Base-by-base conservation (phyloP, 2,329 filamentous ascomycete genomes). In the Sarocladium strictum region DNA sequence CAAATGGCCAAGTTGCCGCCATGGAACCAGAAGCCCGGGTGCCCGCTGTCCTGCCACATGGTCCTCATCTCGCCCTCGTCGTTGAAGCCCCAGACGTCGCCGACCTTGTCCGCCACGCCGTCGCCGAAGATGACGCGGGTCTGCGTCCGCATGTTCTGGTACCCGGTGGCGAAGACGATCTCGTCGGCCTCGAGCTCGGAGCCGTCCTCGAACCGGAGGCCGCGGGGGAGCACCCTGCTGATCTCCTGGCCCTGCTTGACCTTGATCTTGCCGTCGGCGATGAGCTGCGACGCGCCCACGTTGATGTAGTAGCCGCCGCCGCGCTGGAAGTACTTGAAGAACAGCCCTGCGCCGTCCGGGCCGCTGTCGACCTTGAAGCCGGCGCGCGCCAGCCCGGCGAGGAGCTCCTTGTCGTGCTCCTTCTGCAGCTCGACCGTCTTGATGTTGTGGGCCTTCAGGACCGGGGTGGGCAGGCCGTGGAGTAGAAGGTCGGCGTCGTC, bases 301-400 rank as follows among this genome's bases (percentile, higher is more conserved):
- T 89, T 83, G 58, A 88, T 85, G 67, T 88, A 88, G 63, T 87
- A 88, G 0, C 85, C 85, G 0, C 86, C 85, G 1, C 84, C 84
- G 2, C 81, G 76, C 59, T 84, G 81, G 58, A 85, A 75, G 62
- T 86, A 87, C 65, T 86, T 86, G 53, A 79, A 67, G 55, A 81
- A 74, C 3, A 87, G 70, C 0, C 85, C 84, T 0, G 76, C 71
- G 1, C 72, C 76, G 53, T 84, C 76, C 0, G 80, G 77, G 0
- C 84, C 84, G 1, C 64, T 67, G 59, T 87, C 83, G 1, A 83
- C 66, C 53, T 76, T 76, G 73, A 88, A 88, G 0, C 85, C 85
- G 0, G 73, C 83, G 35, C 72, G 76, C 5, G 69, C 67, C 1
- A 89, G 72, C 0, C 74, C 75, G 0, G 67, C 62, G 3, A 78